Evolutionary conservation across 1,139 yeast genomes (phyloP).

Genomic region (Pneumocystis oryctolagi): DNA sequence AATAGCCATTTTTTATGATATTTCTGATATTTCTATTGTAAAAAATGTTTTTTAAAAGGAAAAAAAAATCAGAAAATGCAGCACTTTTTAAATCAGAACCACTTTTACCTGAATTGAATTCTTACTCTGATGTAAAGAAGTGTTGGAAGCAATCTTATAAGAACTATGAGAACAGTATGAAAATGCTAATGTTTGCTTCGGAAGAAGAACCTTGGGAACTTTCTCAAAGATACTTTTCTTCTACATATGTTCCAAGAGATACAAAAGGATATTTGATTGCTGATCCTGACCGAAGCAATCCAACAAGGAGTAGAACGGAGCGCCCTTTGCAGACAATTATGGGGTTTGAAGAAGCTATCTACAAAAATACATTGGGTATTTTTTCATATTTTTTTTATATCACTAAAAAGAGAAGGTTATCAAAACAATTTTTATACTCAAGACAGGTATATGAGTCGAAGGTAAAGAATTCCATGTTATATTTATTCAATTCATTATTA

Average conservation of each 20-base stretch:
- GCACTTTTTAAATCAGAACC: background rate
- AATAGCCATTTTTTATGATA: background rate
- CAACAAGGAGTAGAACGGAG: conserved; percentile 82
- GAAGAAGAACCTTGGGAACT: background rate
- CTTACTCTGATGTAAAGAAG: background rate
- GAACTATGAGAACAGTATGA: background rate
- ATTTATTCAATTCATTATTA: background rate
- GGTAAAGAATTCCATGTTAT: background rate
- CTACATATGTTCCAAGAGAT: conserved; percentile 29
- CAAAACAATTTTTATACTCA: background rate
- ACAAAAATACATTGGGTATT: conserved; percentile 34
- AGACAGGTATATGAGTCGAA: background rate
- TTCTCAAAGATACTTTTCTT: background rate
- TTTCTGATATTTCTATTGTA: background rate
- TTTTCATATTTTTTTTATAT: background rate
- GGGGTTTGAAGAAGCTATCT: conserved; percentile 78
- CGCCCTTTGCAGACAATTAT: conserved; percentile 91
- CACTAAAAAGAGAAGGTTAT: background rate
- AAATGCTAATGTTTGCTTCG: background rate
- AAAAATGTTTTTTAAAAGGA: background rate
- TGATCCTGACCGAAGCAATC: conserved; percentile 71
- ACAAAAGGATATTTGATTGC: conserved; percentile 65
- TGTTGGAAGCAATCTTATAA: background rate
- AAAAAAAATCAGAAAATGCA: background rate
- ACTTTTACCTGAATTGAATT: background rate